These are phyloP conservation scores for Suillus decipiens DNA, from an alignment of 768 basidiomycete species.

Conservation along the genomic window DNA sequence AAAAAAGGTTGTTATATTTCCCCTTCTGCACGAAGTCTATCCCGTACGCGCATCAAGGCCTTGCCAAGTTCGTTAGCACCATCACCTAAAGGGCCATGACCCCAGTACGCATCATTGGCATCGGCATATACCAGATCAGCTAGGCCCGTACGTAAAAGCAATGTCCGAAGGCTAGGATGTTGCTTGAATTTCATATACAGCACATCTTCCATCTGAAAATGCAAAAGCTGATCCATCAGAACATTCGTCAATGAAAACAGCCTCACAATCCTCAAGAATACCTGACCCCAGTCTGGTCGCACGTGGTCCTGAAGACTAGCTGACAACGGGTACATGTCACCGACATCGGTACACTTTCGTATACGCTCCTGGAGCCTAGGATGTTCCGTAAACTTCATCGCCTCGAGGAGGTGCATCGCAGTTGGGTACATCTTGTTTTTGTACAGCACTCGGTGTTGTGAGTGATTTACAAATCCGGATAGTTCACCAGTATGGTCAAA, in stretches of 20 bases:
- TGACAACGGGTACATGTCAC: slow-evolving; percentile 40
- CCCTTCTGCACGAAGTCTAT: slow-evolving; percentile 39
- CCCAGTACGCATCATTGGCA: slow-evolving; percentile 63
- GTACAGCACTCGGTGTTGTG: slow-evolving; percentile 62
- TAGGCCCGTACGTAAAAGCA: slow-evolving; percentile 56
- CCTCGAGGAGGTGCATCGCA: slow-evolving; percentile 76
- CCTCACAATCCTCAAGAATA: slow-evolving; percentile 50
- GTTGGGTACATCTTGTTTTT: slow-evolving; percentile 59
- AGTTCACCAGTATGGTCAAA: slow-evolving; percentile 46
- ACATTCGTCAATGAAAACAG: neutral
- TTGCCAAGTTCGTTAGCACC: slow-evolving; percentile 68
- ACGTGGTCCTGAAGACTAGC: slow-evolving; percentile 37
- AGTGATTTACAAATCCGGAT: slow-evolving; percentile 63
- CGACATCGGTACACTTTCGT: slow-evolving; percentile 41
- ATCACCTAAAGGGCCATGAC: slow-evolving; percentile 49
- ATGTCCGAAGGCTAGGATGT: slow-evolving; percentile 55
- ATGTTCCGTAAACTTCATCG: slow-evolving; percentile 61
- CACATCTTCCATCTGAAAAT: slow-evolving; percentile 64
- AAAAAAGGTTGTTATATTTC: slow-evolving; percentile 15
- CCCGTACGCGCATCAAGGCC: slow-evolving; percentile 56
- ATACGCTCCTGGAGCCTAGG: slow-evolving; percentile 61
- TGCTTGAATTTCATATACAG: slow-evolving; percentile 70
- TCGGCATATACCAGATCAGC: slow-evolving; percentile 56
- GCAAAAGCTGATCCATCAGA: slow-evolving; percentile 6
- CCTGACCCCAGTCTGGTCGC: slow-evolving; percentile 56